phyloP scores from a whole-genome alignment of 495 filamentous ascomycete genomes.

The Penicillium flavigenum region DNA sequence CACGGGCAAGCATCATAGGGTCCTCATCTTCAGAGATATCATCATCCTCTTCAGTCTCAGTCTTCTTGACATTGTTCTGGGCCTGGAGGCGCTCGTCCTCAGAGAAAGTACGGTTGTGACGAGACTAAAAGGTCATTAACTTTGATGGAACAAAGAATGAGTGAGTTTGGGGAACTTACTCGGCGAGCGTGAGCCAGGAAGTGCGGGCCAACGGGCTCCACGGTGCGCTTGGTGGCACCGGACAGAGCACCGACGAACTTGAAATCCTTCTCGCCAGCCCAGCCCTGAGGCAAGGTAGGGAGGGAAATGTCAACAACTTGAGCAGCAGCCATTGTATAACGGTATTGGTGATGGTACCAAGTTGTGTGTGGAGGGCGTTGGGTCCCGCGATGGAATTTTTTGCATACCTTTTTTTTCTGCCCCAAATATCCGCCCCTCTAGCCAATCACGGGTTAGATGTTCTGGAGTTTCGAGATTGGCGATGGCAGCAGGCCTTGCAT shows the following conservation, averaged over 20 bases:
- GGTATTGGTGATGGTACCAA: constrained; percentile 20
- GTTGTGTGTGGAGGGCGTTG: constrained; percentile 22
- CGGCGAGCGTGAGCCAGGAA: constrained; percentile 96
- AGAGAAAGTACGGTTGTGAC: constrained; percentile 95
- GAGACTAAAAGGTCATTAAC: constrained; percentile 55
- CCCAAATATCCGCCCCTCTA: constrained; percentile 23
- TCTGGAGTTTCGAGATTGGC: constrained; percentile 25
- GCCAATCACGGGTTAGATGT: constrained; percentile 36
- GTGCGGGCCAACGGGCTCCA: constrained; percentile 95
- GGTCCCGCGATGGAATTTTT: constrained; percentile 27
- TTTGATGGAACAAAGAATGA: not conserved
- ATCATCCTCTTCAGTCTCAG: constrained; percentile 84
- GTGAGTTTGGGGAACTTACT: constrained; percentile 45
- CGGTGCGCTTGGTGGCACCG: constrained; percentile 69
- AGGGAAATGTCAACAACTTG: constrained; percentile 58
- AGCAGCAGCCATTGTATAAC: constrained; percentile 46
- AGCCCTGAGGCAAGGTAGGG: constrained; percentile 75
- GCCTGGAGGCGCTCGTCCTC: constrained; percentile 98
- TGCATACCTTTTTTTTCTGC: constrained; percentile 37
- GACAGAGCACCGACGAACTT: constrained; percentile 71
- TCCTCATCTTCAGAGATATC: constrained; percentile 94
- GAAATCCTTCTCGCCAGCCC: constrained; percentile 89
- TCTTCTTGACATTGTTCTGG: constrained; percentile 89
- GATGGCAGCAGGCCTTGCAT: constrained; percentile 1
- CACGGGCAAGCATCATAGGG: constrained; percentile 80